phyloP scores from a whole-genome alignment of 148 eudicot species.

The Pharnaceum exiguum region DNA sequence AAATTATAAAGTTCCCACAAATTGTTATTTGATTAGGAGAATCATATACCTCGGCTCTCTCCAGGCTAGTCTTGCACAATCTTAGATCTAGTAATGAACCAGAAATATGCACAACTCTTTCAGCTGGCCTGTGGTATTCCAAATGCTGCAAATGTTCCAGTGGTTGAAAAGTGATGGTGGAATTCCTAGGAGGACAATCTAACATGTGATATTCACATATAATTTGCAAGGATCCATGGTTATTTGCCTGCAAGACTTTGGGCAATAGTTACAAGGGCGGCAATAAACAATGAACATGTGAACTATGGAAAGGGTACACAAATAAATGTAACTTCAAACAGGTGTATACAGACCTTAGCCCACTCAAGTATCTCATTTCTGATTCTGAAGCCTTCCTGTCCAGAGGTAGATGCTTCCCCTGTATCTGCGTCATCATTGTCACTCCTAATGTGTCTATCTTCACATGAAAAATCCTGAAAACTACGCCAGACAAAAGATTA shows the following conservation, averaged over 20 bases:
- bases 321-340: neutral
- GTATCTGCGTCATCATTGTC: slow-evolving; percentile 65
- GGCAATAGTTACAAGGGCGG: neutral
- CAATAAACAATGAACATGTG: neutral
- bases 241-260: slow-evolving; percentile 51
- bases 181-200: slow-evolving; percentile 66
- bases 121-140: slow-evolving; percentile 68
- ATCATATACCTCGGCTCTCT: slow-evolving; percentile 66
- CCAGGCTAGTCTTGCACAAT: slow-evolving; percentile 75
- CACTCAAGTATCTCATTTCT: slow-evolving; percentile 82
- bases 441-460: slow-evolving; percentile 69
- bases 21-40: neutral
- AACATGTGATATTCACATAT: slow-evolving; percentile 71
- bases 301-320: slow-evolving; percentile 3
- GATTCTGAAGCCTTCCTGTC: slow-evolving; percentile 58
- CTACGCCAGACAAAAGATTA: slow-evolving; percentile 34
- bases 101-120: slow-evolving; percentile 43
- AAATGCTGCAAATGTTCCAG: slow-evolving; percentile 88
- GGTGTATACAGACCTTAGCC: slow-evolving; percentile 66
- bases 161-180: slow-evolving; percentile 74
- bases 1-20: neutral
- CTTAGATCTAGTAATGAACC: slow-evolving; percentile 59
- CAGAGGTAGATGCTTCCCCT: slow-evolving; percentile 82
- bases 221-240: slow-evolving; percentile 80
- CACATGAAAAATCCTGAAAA: slow-evolving; percentile 66